A percentile compares a stretch with the other conserved stretches of the same genome.
Conservation (phyloP, 1,139 yeast genomes). For the Geotrichum candidum region DNA sequence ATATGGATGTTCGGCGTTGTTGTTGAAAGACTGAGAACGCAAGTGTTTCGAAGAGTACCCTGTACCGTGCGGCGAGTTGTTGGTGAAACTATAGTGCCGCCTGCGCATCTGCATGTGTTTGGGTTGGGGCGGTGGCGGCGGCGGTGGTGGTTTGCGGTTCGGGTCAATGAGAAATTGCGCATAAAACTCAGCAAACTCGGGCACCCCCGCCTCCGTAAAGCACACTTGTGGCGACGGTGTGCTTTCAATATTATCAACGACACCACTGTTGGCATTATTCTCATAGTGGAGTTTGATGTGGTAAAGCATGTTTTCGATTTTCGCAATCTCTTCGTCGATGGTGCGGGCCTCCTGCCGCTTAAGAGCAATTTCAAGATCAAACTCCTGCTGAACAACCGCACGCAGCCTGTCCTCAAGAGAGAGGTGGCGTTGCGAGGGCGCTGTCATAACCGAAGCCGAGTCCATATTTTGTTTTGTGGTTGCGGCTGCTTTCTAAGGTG, state of each 20-base stretch:
- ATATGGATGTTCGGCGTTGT: not conserved
- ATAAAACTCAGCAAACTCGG: slow-evolving; percentile 47
- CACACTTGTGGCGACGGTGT: not conserved
- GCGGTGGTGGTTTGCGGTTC: slow-evolving; percentile 9
- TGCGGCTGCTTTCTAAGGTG: not conserved
- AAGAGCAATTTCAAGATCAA: slow-evolving; percentile 64
- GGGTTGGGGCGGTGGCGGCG: not conserved
- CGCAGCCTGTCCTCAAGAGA: slow-evolving; percentile 5
- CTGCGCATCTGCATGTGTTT: not conserved
- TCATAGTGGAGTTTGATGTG: slow-evolving; percentile 29
- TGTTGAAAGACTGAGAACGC: slow-evolving; percentile 1
- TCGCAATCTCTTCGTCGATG: slow-evolving; percentile 57
- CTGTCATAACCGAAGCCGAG: not conserved
- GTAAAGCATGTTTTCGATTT: slow-evolving; percentile 54
- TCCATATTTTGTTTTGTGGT: not conserved
- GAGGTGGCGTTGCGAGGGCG: not conserved
- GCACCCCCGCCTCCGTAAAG: slow-evolving; percentile 39
- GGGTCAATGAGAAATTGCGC: slow-evolving; percentile 28
- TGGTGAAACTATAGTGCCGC: slow-evolving; percentile 1
- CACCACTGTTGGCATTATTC: slow-evolving; percentile 14
- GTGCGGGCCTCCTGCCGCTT: slow-evolving; percentile 59
- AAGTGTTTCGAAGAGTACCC: not conserved
- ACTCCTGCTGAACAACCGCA: slow-evolving; percentile 39
- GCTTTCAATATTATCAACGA: not conserved
- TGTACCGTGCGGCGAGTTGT: not conserved